phyloP scores from a whole-genome alignment of 1,139 yeast species.

The Scheffersomyces illinoinensis region DNA sequence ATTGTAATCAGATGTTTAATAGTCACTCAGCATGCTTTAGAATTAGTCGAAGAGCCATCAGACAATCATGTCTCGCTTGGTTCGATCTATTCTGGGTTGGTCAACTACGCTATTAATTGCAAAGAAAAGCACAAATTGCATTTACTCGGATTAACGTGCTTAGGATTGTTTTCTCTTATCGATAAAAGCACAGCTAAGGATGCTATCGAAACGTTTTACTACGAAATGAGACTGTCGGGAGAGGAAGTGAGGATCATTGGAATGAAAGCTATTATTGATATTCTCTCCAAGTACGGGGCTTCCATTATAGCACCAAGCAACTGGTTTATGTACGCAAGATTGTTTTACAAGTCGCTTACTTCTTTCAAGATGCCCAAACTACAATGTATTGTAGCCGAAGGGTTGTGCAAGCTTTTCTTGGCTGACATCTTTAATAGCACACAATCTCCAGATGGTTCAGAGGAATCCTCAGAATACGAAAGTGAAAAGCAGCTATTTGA shows the following conservation, averaged over 20 bases:
- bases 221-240: slow-evolving; percentile 29
- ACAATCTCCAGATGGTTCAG: slow-evolving; percentile 7
- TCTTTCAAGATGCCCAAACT: slow-evolving; percentile 60
- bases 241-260: slow-evolving; percentile 62
- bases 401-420: slow-evolving; percentile 77
- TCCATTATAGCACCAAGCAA: slow-evolving; percentile 54
- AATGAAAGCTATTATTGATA: slow-evolving; percentile 72
- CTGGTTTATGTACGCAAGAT: slow-evolving; percentile 47
- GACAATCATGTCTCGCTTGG: slow-evolving; percentile 66
- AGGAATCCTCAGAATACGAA: slow-evolving; percentile 22
- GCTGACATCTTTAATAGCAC: slow-evolving; percentile 67
- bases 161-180: slow-evolving; percentile 77
- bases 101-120: slow-evolving; percentile 78
- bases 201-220: slow-evolving; percentile 15
- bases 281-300: slow-evolving; percentile 75
- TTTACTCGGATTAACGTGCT: slow-evolving; percentile 69
- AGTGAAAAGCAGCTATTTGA: slow-evolving; percentile 56
- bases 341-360: slow-evolving; percentile 67
- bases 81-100: slow-evolving; percentile 73
- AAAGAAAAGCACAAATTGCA: slow-evolving; percentile 58
- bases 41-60: slow-evolving; percentile 63
- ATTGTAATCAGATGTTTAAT: slow-evolving; percentile 65
- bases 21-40: slow-evolving; percentile 71
- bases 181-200: slow-evolving; percentile 40
- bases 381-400: slow-evolving; percentile 84